Conservation (phyloP, 352 stramenopile species). For the Pythium biforme region DNA sequence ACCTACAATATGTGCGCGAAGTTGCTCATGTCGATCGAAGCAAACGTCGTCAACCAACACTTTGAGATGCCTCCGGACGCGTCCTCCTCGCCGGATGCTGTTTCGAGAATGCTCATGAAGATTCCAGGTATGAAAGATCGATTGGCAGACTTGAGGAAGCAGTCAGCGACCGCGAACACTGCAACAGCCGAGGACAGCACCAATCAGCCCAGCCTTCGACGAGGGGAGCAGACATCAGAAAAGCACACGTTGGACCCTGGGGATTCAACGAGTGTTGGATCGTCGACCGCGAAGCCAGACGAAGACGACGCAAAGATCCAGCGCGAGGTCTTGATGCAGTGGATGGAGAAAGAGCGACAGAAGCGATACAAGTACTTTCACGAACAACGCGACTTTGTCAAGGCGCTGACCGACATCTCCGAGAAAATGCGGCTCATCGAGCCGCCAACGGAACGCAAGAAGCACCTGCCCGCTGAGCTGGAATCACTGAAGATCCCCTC, state of each 20-base stretch:
- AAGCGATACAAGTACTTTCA: slow-evolving; percentile 85
- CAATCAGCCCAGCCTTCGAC: slow-evolving; percentile 3
- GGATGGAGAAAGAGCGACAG: slow-evolving; percentile 75
- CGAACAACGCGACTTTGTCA: slow-evolving; percentile 74
- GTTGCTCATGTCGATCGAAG: slow-evolving; percentile 81
- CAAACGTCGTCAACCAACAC: slow-evolving; percentile 79
- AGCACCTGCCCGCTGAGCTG: slow-evolving; percentile 49
- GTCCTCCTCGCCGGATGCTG: slow-evolving; percentile 30
- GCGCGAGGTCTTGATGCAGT: slow-evolving; percentile 58
- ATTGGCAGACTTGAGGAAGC: slow-evolving; percentile 32
- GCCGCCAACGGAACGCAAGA: slow-evolving; percentile 61
- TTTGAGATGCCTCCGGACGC: slow-evolving; percentile 50
- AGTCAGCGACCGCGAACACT: background rate
- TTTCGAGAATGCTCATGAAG: slow-evolving; percentile 46
- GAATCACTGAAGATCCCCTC: slow-evolving; percentile 46
- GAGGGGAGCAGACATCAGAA: background rate
- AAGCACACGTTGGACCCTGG: background rate
- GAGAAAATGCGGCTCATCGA: slow-evolving; percentile 69
- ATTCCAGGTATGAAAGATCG: slow-evolving; percentile 61
- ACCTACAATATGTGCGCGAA: slow-evolving; percentile 79
- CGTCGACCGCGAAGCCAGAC: background rate
- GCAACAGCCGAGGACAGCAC: background rate
- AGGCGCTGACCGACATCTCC: slow-evolving; percentile 65
- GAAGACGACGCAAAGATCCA: slow-evolving; percentile 31
- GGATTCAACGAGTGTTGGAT: background rate